phyloP scores from a whole-genome alignment of 306 rosid genomes.

The Vigna angularis region DNA sequence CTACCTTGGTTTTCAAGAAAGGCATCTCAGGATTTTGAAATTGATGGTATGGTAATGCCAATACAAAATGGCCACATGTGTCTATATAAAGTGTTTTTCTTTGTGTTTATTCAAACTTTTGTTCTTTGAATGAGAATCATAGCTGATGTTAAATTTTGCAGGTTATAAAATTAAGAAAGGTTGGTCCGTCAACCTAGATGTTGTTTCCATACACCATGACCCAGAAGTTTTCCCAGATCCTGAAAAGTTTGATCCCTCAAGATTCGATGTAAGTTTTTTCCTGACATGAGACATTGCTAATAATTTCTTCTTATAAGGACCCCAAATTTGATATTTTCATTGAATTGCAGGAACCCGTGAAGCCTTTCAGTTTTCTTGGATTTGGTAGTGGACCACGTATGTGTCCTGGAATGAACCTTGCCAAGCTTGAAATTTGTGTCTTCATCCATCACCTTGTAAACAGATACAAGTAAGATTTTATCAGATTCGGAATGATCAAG shows the following conservation, averaged over 20 bases:
- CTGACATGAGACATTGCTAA: background rate
- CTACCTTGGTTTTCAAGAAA: conserved; percentile 90
- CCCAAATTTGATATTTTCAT: background rate
- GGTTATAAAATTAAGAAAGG: conserved; percentile 81
- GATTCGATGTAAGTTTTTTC: conserved; percentile 73
- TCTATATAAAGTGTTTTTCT: background rate
- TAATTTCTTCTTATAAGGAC: background rate
- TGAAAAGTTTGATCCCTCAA: conserved; percentile 72
- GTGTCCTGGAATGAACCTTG: conserved; percentile 94
- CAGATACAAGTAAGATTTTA: conserved; percentile 71
- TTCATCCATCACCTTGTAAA: conserved; percentile 82
- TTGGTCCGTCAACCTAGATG: conserved; percentile 86
- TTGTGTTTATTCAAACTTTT: background rate
- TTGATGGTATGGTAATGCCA: conserved; percentile 78
- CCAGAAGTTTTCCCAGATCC: conserved; percentile 68
- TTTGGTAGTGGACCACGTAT: conserved; percentile 91
- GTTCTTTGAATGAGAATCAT: background rate
- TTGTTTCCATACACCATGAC: conserved; percentile 88
- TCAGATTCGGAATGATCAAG: background rate
- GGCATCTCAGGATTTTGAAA: conserved; percentile 83
- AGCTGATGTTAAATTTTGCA: conserved; percentile 44
- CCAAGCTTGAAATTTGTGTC: conserved; percentile 78
- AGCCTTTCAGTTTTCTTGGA: conserved; percentile 80
- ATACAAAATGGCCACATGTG: background rate
- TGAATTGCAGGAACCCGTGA: conserved; percentile 65